Evolutionary conservation across 225 moss, liverwort and hornwort genomes (phyloP).

Genomic region (Asterella californica): DNA sequence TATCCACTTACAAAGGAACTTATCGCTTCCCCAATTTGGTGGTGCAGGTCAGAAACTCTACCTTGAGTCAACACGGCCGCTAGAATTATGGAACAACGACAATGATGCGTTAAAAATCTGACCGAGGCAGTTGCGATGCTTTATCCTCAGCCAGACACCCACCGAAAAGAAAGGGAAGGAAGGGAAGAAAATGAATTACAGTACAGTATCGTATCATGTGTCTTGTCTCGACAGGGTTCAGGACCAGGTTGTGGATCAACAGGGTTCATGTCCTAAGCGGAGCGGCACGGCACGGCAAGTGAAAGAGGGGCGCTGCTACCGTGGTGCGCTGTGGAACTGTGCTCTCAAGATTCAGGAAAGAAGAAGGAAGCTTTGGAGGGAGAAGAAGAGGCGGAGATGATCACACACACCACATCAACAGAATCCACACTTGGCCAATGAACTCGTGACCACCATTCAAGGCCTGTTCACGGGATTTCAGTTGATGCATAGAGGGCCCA

Average conservation of each 20-base stretch:
- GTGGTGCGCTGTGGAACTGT: neutral
- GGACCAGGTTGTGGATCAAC: neutral
- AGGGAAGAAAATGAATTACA: neutral
- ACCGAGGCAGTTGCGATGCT: neutral
- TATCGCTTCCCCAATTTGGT: neutral
- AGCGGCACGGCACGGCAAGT: neutral
- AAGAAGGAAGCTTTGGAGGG: neutral
- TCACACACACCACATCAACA: constrained; percentile 24
- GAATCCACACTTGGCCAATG: constrained; percentile 7
- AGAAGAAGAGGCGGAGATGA: neutral
- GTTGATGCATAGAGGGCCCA: neutral
- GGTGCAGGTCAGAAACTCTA: neutral
- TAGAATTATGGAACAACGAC: neutral
- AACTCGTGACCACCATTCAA: constrained; percentile 12
- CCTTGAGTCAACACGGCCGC: neutral
- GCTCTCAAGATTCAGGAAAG: no score
- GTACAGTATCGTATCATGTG: no score
- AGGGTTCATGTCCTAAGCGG: neutral
- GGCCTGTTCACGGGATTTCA: neutral
- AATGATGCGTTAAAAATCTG: neutral
- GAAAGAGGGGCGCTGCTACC: neutral
- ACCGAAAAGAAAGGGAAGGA: neutral
- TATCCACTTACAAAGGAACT: no score
- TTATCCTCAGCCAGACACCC: neutral
- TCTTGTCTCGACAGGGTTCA: no score